Evolutionary conservation across 2,329 filamentous ascomycete genomes (phyloP).

Genomic region (Ophiostoma perfectum): DNA sequence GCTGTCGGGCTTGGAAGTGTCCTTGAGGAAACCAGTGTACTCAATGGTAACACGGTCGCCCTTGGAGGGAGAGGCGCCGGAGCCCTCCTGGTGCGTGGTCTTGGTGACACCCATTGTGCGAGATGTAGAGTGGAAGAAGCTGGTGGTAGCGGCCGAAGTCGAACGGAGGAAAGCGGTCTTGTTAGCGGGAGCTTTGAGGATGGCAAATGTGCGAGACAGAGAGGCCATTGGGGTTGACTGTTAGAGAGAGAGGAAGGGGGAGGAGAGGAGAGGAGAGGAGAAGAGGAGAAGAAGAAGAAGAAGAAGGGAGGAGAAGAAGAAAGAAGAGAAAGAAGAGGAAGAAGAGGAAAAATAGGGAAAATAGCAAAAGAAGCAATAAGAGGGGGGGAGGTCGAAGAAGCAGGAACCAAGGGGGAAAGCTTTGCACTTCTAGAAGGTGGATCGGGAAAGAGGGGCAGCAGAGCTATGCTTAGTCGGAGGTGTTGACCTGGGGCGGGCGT

Average conservation of each 20-base stretch:
- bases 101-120: slow-evolving; percentile 69
- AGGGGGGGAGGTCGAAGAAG: neutral
- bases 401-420: neutral
- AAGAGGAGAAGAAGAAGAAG: neutral
- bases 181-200: slow-evolving; percentile 21
- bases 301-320: neutral
- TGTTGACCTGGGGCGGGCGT: too few species aligned
- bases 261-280: neutral
- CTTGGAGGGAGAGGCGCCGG: slow-evolving; percentile 52
- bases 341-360: neutral
- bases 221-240: slow-evolving; percentile 18
- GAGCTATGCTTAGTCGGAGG: neutral
- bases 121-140: slow-evolving; percentile 22
- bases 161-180: slow-evolving; percentile 11
- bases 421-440: slow-evolving; percentile 10
- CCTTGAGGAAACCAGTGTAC: slow-evolving; percentile 85
- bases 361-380: neutral
- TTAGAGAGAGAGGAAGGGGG: neutral
- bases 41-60: slow-evolving; percentile 79
- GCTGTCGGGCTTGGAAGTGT: slow-evolving; percentile 53
- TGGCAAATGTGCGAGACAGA: slow-evolving; percentile 18
- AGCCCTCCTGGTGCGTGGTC: slow-evolving; percentile 56
- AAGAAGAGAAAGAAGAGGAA: neutral
- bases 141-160: slow-evolving; percentile 14
- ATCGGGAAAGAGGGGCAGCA: slow-evolving; percentile 11